A percentile compares a stretch with the other conserved stretches of the same genome.
These are phyloP conservation scores for Ceratobasidium theobromae DNA, from an alignment of 1,284 basidiomycete species.

Conservation along the genomic window DNA sequence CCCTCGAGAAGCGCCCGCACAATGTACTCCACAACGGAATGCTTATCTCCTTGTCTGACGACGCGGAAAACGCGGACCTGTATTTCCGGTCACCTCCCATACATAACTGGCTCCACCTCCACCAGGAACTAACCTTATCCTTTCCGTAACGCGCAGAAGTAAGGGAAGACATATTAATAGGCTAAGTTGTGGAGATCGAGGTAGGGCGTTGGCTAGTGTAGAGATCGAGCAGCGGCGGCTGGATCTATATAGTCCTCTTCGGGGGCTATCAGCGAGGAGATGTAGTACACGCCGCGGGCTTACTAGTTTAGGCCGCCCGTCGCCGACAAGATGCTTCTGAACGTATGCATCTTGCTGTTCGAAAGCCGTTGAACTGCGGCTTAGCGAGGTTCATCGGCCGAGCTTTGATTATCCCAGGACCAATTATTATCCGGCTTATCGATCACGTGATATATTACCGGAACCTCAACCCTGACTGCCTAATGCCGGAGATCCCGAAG, in stretches of 20 bases:
- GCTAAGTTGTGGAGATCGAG: not conserved
- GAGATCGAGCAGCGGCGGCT: not conserved
- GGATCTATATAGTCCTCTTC: not conserved
- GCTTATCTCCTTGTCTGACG: conserved; percentile 66
- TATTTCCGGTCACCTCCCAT: not conserved
- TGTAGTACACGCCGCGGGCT: no score
- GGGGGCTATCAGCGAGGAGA: not conserved
- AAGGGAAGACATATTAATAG: conserved; percentile 40
- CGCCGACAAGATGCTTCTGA: not conserved
- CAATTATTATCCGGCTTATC: not conserved
- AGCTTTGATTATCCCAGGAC: not conserved
- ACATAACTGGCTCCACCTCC: not conserved
- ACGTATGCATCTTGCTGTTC: not conserved
- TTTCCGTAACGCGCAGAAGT: conserved; percentile 76
- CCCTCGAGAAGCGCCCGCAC: conserved; percentile 80
- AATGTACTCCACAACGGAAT: conserved; percentile 78
- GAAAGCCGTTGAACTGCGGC: conserved; percentile 1
- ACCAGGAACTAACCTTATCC: conserved; percentile 53
- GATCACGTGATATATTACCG: not conserved
- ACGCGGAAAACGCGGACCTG: conserved; percentile 76
- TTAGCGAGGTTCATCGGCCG: conserved; percentile 6
- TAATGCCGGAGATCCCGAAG: conserved; percentile 17
- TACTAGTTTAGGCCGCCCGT: not conserved
- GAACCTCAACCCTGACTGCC: not conserved
- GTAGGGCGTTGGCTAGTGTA: not conserved